Base-by-base conservation (phyloP, 257 asterid species). In the Gynochthodes officinalis region DNA sequence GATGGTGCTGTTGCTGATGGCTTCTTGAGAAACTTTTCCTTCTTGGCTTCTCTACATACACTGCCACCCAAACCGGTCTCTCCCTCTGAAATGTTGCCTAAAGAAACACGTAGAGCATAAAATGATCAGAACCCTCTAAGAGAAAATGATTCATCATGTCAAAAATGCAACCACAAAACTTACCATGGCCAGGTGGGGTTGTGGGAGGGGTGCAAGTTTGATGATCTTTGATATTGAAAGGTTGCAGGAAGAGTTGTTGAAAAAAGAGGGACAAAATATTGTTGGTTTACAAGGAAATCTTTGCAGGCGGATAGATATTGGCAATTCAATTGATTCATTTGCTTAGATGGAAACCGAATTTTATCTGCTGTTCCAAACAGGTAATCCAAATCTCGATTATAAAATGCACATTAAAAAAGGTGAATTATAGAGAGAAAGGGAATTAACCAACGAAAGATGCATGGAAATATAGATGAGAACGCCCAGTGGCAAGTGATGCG, bases 11-110 rank as follows among this genome's bases (percentile, higher is more conserved):
- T 42, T 66, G 67, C 13, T 39, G 50, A 28, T 46, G 59, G 18
- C 43, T n/a, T 30, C 30, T 67, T 25, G 44, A 15, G 18, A 15
- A 44, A 27, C 55, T 43, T 65, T 33, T 65, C 55, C 15, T 64
- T 37, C 61, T 55, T 1, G 86, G 79, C 55, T 62, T 77, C 70
- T 87, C 88, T 9, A 73, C 73, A 28, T 84, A 84, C 23, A 87
- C 83, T 1, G 79, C 80, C 52, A 87, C 82, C 70, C 55, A 65
- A 13, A 65, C 70, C 5, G 39, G 57, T 28, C 44, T 65, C 39
- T 28, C 23, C 50, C 57, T 43, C 7, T 40, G 57, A 14, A 14
- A 12, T 14, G 70, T 43, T 25, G 70, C 70, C 70, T 65, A 5
- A 14, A 40, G n/a, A 42, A 65, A 14, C 14, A 19, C 14, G 40